Conservation (phyloP, 2,329 filamentous ascomycete species). For the Didymella segeticola region DNA sequence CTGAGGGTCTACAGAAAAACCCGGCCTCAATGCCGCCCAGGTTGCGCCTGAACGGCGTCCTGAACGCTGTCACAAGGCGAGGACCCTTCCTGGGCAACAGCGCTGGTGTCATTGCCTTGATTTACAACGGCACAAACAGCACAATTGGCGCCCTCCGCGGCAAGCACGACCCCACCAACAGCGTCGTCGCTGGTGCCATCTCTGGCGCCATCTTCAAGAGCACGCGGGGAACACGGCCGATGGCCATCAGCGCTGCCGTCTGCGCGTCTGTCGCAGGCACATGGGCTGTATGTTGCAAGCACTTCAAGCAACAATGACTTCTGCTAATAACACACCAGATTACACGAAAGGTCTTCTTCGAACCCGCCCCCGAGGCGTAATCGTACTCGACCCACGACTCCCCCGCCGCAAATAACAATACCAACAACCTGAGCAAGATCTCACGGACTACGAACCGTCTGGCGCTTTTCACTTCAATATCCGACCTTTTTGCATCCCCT, state of each 20-base stretch:
- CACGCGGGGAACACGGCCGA: constrained; percentile 85
- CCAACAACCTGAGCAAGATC: not conserved
- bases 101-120: constrained; percentile 91
- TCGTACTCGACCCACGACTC: not conserved
- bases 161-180: constrained; percentile 79
- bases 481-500: constrained; percentile 23
- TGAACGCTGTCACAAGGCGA: constrained; percentile 91
- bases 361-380: constrained; percentile 21
- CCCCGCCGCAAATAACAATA: not conserved
- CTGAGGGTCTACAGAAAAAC: constrained; percentile 81
- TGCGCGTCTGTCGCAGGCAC: constrained; percentile 83
- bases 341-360: constrained; percentile 39
- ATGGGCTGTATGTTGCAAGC: constrained; percentile 73
- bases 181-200: constrained; percentile 80
- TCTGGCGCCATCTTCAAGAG: constrained; percentile 98
- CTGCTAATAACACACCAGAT: constrained; percentile 23
- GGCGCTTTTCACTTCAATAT: constrained; percentile 13
- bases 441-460: not conserved
- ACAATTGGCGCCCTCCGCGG: constrained; percentile 49
- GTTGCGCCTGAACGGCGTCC: constrained; percentile 88
- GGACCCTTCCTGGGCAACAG: constrained; percentile 97
- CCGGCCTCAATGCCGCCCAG: constrained; percentile 79
- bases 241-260: constrained; percentile 92
- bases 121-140: constrained; percentile 78
- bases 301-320: not conserved